Conservation (phyloP, 1,139 yeast genomes). For the Geotrichum cucujoidarum region DNA sequence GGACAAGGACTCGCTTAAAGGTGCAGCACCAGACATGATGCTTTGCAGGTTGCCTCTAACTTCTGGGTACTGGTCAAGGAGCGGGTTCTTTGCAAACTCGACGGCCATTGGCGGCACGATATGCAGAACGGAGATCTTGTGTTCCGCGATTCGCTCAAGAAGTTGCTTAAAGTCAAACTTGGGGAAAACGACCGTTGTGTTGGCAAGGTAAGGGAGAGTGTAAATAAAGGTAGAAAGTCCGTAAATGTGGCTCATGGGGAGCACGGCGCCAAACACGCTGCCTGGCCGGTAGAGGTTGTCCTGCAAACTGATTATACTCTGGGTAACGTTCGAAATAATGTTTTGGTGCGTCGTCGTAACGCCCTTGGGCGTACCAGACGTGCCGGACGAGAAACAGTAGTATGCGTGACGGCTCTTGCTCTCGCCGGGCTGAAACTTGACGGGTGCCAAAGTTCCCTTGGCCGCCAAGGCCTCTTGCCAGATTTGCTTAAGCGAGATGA, state of each 20-base stretch:
- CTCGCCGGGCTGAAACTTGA: slow-evolving; percentile 8
- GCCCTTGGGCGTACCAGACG: slow-evolving; percentile 57
- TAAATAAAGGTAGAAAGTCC: slow-evolving; percentile 32
- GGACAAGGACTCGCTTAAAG: slow-evolving; percentile 31
- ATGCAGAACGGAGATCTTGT: slow-evolving; percentile 27
- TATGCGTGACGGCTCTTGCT: slow-evolving; percentile 18
- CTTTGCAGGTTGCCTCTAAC: slow-evolving; percentile 23
- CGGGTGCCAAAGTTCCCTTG: slow-evolving; percentile 8
- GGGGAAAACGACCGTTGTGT: slow-evolving; percentile 29
- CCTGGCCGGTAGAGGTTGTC: slow-evolving; percentile 8
- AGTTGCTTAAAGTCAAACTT: slow-evolving; percentile 32
- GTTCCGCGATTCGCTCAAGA: slow-evolving; percentile 26
- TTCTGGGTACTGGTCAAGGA: slow-evolving; percentile 32
- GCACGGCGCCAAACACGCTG: slow-evolving; percentile 22
- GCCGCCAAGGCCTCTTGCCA: slow-evolving; percentile 6
- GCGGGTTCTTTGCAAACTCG: slow-evolving; percentile 35
- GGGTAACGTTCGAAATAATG: slow-evolving; percentile 25
- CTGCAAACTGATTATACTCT: slow-evolving; percentile 14
- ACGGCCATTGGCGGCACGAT: slow-evolving; percentile 38
- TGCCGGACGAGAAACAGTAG: slow-evolving; percentile 54
- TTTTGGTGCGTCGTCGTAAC: slow-evolving; percentile 49
- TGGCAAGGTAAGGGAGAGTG: slow-evolving; percentile 25
- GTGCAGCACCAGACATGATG: slow-evolving; percentile 37
- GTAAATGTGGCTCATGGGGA: slow-evolving; percentile 37
- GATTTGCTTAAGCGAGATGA: slow-evolving; percentile 9